These are phyloP conservation scores for Ogataea hybrid DNA, from an alignment of 1,139 yeast species.

Conservation along the genomic window DNA sequence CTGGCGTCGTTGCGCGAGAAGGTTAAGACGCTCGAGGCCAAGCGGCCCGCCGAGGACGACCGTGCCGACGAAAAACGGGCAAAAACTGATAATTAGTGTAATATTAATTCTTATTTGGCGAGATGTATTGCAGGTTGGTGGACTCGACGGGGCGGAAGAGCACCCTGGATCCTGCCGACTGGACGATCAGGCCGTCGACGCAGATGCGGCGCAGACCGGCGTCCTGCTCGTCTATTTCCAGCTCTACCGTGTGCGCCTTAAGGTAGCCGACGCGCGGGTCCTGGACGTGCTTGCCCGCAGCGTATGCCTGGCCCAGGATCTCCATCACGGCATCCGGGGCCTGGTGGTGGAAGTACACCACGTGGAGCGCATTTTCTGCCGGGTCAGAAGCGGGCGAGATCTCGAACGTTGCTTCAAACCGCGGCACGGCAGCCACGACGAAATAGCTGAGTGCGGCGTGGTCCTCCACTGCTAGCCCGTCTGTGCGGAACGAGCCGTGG, in stretches of 20 bases:
- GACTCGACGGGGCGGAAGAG: background rate
- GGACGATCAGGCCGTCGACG: conserved; percentile 45
- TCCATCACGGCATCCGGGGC: conserved; percentile 42
- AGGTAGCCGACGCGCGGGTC: conserved; percentile 46
- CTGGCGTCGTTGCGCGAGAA: conserved; percentile 24
- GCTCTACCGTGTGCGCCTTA: conserved; percentile 31
- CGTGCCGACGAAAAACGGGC: conserved; percentile 22
- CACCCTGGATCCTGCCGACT: conserved; percentile 12
- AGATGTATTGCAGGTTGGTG: conserved; percentile 1
- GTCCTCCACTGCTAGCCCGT: conserved; percentile 2
- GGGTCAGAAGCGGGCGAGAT: conserved; percentile 73
- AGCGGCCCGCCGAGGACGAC: conserved; percentile 20
- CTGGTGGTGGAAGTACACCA: conserved; percentile 52
- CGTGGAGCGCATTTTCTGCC: conserved; percentile 46
- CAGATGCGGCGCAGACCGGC: conserved; percentile 44
- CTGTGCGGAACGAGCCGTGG: conserved; percentile 37
- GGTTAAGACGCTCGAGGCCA: conserved; percentile 20
- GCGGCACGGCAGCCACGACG: conserved; percentile 57
- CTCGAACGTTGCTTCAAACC: conserved; percentile 64
- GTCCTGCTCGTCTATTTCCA: conserved; percentile 31
- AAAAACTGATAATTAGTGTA: conserved; percentile 16
- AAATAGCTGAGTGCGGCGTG: conserved; percentile 62
- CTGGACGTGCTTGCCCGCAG: conserved; percentile 51
- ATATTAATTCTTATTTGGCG: conserved; percentile 3
- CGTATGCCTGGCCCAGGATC: conserved; percentile 59